Conservation (phyloP, 2,329 filamentous ascomycete species). For the Alternaria triticina region DNA sequence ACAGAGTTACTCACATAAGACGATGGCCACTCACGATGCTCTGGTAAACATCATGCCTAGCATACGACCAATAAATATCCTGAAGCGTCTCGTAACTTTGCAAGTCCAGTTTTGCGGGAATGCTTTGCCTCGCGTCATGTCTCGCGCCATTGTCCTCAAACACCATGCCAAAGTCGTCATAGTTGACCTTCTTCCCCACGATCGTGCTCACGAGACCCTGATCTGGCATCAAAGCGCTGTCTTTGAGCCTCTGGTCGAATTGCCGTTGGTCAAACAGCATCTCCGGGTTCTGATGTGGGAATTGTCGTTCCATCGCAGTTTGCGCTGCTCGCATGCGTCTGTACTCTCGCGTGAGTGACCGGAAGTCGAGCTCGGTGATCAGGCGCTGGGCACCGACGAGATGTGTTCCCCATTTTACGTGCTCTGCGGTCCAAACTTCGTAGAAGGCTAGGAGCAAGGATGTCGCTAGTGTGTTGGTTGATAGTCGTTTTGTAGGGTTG, state of each 20-base stretch:
- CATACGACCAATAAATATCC: slow-evolving; percentile 96
- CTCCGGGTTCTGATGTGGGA: slow-evolving; percentile 38
- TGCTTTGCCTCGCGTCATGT: slow-evolving; percentile 45
- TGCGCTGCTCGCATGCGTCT: slow-evolving; percentile 66
- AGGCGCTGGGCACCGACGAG: slow-evolving; percentile 83
- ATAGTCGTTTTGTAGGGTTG: slow-evolving; percentile 71
- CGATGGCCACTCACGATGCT: slow-evolving; percentile 85
- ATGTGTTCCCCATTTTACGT: slow-evolving; percentile 95
- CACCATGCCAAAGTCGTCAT: slow-evolving; percentile 63
- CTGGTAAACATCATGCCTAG: slow-evolving; percentile 92
- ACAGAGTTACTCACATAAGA: slow-evolving; percentile 87
- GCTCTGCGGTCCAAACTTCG: slow-evolving; percentile 92
- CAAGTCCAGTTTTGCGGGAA: slow-evolving; percentile 62
- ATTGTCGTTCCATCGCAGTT: slow-evolving; percentile 48
- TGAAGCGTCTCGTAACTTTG: slow-evolving; percentile 80
- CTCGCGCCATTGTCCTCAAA: slow-evolving; percentile 42
- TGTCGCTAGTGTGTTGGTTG: slow-evolving; percentile 84
- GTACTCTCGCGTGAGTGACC: slow-evolving; percentile 73
- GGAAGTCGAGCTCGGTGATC: slow-evolving; percentile 81
- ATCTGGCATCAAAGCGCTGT: slow-evolving; percentile 53
- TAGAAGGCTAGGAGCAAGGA: slow-evolving; percentile 88
- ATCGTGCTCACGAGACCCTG: slow-evolving; percentile 64
- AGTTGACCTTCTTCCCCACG: slow-evolving; percentile 63
- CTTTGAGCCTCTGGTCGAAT: slow-evolving; percentile 46
- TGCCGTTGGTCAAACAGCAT: slow-evolving; percentile 41